These are phyloP conservation scores for Acacia acuminata DNA, from an alignment of 306 rosid genomes.

Conservation along the genomic window DNA sequence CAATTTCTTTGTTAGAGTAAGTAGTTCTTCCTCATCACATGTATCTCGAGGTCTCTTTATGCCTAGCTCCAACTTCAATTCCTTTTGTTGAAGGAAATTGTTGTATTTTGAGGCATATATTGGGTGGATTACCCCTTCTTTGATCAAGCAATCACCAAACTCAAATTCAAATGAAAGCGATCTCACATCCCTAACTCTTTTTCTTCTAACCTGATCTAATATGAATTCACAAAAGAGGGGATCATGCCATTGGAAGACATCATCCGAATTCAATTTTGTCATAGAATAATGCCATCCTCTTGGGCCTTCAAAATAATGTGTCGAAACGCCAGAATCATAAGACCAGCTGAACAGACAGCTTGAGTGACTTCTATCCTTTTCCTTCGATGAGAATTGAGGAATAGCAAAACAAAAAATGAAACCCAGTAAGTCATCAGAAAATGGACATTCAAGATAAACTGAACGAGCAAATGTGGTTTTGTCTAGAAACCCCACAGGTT, in stretches of 20 bases:
- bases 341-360: not conserved
- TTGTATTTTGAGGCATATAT: not conserved
- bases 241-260: constrained; percentile 33
- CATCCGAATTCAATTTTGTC: not conserved
- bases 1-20: not conserved
- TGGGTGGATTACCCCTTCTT: not conserved
- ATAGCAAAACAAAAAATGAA: not conserved
- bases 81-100: not conserved
- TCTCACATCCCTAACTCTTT: not conserved
- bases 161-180: not conserved
- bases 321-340: not conserved
- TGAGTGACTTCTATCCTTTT: not conserved
- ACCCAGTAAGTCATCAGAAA: not conserved
- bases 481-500: not conserved
- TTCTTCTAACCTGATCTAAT: not conserved
- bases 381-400: not conserved
- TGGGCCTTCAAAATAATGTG: not conserved
- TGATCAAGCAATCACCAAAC: not conserved
- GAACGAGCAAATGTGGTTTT: not conserved
- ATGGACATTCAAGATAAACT: not conserved
- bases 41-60: not conserved
- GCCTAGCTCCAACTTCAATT: not conserved
- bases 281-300: not conserved
- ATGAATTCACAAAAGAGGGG: constrained; percentile 21
- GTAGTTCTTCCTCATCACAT: not conserved